Evolutionary conservation across 2,329 filamentous ascomycete species (phyloP).

Genomic region (Arthrobotrys conoides): DNA sequence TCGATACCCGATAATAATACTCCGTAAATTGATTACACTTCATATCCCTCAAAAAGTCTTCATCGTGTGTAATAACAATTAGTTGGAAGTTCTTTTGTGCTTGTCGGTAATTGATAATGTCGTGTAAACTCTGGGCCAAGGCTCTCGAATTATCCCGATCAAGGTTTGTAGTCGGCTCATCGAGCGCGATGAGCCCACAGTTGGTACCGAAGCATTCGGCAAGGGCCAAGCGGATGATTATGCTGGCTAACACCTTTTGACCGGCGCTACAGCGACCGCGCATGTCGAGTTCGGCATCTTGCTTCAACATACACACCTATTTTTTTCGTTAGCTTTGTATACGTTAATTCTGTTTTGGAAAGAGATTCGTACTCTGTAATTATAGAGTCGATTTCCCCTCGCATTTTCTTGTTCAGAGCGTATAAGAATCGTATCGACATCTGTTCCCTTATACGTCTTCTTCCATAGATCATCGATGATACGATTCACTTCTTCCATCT

Average conservation of each 20-base stretch:
- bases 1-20: slow-evolving; percentile 87
- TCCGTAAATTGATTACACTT: slow-evolving; percentile 93
- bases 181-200: slow-evolving; percentile 94
- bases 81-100: slow-evolving; percentile 96
- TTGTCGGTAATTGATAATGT: slow-evolving; percentile 86
- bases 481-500: slow-evolving; percentile 98
- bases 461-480: slow-evolving; percentile 98
- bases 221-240: slow-evolving; percentile 95
- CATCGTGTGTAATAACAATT: slow-evolving; percentile 98
- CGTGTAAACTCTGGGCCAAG: slow-evolving; percentile 84
- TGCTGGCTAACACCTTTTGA: slow-evolving; percentile 95
- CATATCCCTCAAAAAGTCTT: slow-evolving; percentile 95
- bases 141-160: slow-evolving; percentile 95
- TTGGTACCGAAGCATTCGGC: slow-evolving; percentile 97
- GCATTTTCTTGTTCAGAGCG: slow-evolving; percentile 86
- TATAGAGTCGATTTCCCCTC: slow-evolving; percentile 85
- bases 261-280: slow-evolving; percentile 95
- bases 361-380: slow-evolving; percentile 77
- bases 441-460: slow-evolving; percentile 94
- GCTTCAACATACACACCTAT: slow-evolving; percentile 92
- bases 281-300: slow-evolving; percentile 99
- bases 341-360: neutral
- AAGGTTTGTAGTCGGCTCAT: slow-evolving; percentile 97
- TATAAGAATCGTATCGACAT: slow-evolving; percentile 96
- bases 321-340: neutral